These are phyloP conservation scores for Camelina sativa DNA, from an alignment of 345 rosid species.

Conservation along the genomic window DNA sequence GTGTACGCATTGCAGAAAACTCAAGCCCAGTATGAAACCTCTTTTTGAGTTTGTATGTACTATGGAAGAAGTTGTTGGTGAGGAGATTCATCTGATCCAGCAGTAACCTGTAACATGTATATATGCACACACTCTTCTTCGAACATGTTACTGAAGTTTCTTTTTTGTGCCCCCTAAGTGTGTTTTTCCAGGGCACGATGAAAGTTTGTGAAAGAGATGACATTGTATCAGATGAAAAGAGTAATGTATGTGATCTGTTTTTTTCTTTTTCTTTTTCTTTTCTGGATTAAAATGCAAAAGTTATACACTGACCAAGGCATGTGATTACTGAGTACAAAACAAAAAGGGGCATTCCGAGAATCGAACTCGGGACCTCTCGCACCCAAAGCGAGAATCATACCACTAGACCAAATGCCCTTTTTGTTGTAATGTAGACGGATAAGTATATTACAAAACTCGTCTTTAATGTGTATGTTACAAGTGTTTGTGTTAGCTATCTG, in stretches of 20 bases:
- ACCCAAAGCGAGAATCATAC: conserved; percentile 86
- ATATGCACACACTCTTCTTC: conserved; percentile 23
- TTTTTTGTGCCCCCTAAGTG: neutral
- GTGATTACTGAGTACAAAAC: no score
- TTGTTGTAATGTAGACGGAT: accelerated
- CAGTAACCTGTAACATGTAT: conserved; percentile 32
- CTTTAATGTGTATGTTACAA: neutral
- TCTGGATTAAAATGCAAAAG: neutral
- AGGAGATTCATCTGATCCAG: conserved; percentile 11
- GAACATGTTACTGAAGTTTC: conserved; percentile 22
- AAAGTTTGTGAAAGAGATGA: conserved; percentile 23
- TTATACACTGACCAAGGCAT: neutral
- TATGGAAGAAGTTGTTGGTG: conserved; percentile 19
- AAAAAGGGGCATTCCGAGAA: conserved; percentile 66
- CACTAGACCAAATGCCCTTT: conserved; percentile 81
- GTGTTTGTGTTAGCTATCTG: neutral
- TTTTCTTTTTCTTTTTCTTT: neutral
- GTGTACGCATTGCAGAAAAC: conserved; percentile 52
- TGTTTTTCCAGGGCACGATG: neutral
- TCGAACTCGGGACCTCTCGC: conserved; percentile 87
- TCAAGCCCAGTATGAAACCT: conserved; percentile 56
- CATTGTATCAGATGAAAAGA: conserved; percentile 1
- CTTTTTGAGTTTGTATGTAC: conserved; percentile 14
- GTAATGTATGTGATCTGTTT: conserved; percentile 1
- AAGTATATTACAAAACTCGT: accelerated